Base-by-base conservation (phyloP, 495 filamentous ascomycete species). In the Eremomyces bilateralis region DNA sequence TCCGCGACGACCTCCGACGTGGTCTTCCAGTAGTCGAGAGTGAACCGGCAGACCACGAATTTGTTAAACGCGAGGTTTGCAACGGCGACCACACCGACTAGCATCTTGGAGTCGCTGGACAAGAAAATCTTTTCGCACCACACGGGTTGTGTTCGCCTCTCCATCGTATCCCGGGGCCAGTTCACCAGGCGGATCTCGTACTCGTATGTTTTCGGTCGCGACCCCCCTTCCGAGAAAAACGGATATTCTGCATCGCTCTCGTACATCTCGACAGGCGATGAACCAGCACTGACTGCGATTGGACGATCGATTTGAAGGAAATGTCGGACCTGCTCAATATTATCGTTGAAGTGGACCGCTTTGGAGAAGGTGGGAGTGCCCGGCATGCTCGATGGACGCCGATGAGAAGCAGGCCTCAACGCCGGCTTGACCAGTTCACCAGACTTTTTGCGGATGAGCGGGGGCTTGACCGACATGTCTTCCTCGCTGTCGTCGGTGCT, bases 21-120 rank as follows among this genome's bases (percentile, higher is more conserved):
- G 0, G 88, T 97, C 59, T 85, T 90, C 88, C 88, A 97, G 50
- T 84, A 83, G 53, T 97, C 88, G 36, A 95, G 67, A 0, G 90
- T 95, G 50, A 97, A 97, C 19, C 88, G 70, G 51, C 80, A 82
- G 15, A 76, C 69, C 25, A 97, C 84, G 6, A 59, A 50, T 51
- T 97, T 97, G 29, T 91, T 72, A 57, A 88, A 97, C 1, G 82
- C 69, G 15, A 95, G 54, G 51, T 97, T 97, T 44, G 77, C 73
- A 34, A 85, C 82, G 15, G 73, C 79, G 16, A 90, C 66, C 13
- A 68, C 71, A 10, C 88, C 90, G 37, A 92, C 60, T 43, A 97
- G 54, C 15, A 61, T 78, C 51, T 80, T 82, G 45, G 84, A 79
- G 51, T 97, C 85, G 6, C 63, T 54, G 0, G 88, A 94, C 33